Evolutionary conservation across 2,329 filamentous ascomycete genomes (phyloP).

Genomic region (Metarhizium humberi): DNA sequence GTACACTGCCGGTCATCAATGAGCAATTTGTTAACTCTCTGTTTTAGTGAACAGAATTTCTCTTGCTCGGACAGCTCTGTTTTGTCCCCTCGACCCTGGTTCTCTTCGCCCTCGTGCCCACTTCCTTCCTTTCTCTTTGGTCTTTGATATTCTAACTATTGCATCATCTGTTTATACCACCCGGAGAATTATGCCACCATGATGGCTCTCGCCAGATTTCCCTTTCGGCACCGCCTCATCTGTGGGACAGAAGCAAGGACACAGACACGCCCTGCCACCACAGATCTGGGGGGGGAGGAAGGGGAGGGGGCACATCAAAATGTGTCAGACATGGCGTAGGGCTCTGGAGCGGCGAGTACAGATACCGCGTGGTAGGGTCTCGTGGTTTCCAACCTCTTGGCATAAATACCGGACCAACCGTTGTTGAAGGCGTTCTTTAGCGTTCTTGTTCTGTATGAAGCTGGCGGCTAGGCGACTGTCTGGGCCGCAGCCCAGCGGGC

Average conservation of each 20-base stretch:
- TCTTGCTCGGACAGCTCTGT: too few species aligned
- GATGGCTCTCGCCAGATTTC: neutral
- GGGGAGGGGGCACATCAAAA: neutral
- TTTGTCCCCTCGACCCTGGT: too few species aligned
- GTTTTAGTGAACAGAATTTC: too few species aligned
- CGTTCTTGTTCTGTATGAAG: neutral
- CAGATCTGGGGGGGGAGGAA: neutral
- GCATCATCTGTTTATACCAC: neutral
- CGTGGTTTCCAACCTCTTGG: neutral
- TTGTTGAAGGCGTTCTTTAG: constrained; percentile 6
- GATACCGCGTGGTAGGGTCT: neutral
- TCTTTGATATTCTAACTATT: too few species aligned
- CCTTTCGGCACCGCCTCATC: neutral
- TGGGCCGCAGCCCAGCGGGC: constrained; percentile 6
- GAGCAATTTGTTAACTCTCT: too few species aligned
- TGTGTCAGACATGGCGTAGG: neutral
- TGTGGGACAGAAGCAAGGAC: neutral
- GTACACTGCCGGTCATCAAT: too few species aligned
- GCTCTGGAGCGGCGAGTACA: neutral
- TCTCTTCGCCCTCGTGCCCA: too few species aligned
- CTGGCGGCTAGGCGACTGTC: constrained; percentile 2
- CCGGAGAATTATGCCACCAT: neutral
- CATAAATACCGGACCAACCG: constrained; percentile 1
- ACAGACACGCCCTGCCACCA: neutral
- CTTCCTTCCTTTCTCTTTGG: too few species aligned